Base-by-base conservation (phyloP, 73 alveolate genomes). In the Tetrahymena thermophila region DNA sequence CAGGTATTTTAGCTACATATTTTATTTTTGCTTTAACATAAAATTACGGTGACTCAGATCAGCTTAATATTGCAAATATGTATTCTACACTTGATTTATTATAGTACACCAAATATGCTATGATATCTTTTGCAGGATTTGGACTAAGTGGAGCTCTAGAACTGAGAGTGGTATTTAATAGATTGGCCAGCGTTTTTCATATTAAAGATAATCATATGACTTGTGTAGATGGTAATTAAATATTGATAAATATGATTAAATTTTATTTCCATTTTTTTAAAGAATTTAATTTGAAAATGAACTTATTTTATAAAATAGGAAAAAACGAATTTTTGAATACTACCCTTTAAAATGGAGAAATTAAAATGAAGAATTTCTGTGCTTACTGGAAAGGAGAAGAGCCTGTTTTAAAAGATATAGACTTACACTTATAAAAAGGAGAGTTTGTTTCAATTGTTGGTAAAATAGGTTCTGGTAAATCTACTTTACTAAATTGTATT, bases 401-500 rank as follows among this genome's bases (percentile, higher is more conserved):
- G 35, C 83, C 97, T 14, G 94, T 96, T 84, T 96, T 97, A 38
- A 96, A 93, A 50, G 93, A 97, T 37, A 85, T 97, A 4, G 85
- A 56, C 44, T 43, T 97, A 13, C 28, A 94, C 16, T 56, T 97
- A 31, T 23, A 57, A 35, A 55, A 94, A 42, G 98, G 98, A 7
- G 98, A 97, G 84, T 97, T 97, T 43, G 95, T 96, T 43, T 94
- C 97, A 1, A 94, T 97, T 15, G 94, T 97, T 58, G 99, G 99
- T 40, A 96, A 94, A 89, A 98, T 97, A 8, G 99, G 99, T 34
- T 97, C 98, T 23, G 99, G 99, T 4, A 97, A 97, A 84, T 94
- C 98, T n/a, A 71, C 97, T n/a, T 84, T 97, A 38, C 93, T 97
- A 23, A 43, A 94, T 35, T 96, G 98, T 3, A 42, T 97, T 19